Conservation (phyloP, 2,329 filamentous ascomycete genomes). For the Onygena corvina region DNA sequence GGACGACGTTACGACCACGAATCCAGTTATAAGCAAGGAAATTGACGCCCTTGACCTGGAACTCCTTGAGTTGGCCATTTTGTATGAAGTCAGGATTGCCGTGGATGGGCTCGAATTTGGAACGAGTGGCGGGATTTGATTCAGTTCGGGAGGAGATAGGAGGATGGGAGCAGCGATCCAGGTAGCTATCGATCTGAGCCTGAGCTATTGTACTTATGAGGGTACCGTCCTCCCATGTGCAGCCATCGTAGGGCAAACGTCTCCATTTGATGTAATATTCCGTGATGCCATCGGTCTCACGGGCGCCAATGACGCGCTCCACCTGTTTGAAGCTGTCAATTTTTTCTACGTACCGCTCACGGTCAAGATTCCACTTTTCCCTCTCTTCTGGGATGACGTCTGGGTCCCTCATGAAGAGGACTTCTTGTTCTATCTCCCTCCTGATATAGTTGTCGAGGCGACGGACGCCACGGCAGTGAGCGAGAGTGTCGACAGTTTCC, state of each 20-base stretch:
- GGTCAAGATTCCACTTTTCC: slow-evolving; percentile 90
- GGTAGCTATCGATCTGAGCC: slow-evolving; percentile 78
- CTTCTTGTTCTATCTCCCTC: slow-evolving; percentile 67
- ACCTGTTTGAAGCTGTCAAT: slow-evolving; percentile 83
- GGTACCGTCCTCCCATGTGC: slow-evolving; percentile 77
- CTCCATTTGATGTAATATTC: slow-evolving; percentile 98
- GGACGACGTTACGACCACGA: slow-evolving; percentile 83
- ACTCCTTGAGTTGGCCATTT: slow-evolving; percentile 74
- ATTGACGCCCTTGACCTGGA: slow-evolving; percentile 88
- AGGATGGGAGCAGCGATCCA: slow-evolving; percentile 69
- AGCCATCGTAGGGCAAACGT: slow-evolving; percentile 80
- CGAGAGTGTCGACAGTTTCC: slow-evolving; percentile 66
- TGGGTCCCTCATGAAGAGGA: slow-evolving; percentile 60
- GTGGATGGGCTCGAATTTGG: slow-evolving; percentile 58
- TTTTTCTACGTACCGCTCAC: slow-evolving; percentile 78
- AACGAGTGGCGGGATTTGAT: slow-evolving; percentile 61
- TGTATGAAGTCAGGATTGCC: slow-evolving; percentile 77
- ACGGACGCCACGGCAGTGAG: slow-evolving; percentile 68
- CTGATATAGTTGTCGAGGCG: slow-evolving; percentile 92
- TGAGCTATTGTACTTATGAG: slow-evolving; percentile 70
- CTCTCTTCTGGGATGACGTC: slow-evolving; percentile 72
- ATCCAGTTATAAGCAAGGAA: slow-evolving; percentile 96
- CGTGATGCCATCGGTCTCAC: slow-evolving; percentile 63
- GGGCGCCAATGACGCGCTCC: slow-evolving; percentile 78
- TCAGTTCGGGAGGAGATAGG: slow-evolving; percentile 71